Conservation (phyloP, 306 rosid genomes). For the Mimosa bimucronata region DNA sequence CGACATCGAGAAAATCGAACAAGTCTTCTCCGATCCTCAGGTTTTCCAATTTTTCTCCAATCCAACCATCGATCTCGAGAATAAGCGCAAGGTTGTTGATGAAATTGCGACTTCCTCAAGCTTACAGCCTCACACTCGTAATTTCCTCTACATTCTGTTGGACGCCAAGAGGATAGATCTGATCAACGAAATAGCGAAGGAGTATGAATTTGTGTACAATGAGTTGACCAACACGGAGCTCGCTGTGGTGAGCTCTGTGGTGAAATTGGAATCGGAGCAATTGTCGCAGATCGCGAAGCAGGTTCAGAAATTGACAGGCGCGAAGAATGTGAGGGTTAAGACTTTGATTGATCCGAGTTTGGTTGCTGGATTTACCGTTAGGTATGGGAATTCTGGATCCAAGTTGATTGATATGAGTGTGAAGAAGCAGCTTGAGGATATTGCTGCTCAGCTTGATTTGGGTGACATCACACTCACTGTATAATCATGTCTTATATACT, state of each 20-base stretch:
- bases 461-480: constrained; percentile 63
- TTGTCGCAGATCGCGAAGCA: constrained; percentile 93
- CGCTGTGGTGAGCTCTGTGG: constrained; percentile 88
- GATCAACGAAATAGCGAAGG: constrained; percentile 58
- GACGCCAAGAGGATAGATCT: constrained; percentile 65
- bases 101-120: constrained; percentile 54
- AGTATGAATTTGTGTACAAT: constrained; percentile 72
- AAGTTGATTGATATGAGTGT: constrained; percentile 93
- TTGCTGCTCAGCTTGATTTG: constrained; percentile 81
- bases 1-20: constrained; percentile 76
- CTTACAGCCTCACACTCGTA: constrained; percentile 62
- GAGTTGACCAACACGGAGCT: constrained; percentile 64
- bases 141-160: constrained; percentile 72
- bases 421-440: constrained; percentile 88
- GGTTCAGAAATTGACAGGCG: constrained; percentile 92
- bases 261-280: constrained; percentile 83
- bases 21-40: constrained; percentile 52
- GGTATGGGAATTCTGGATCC: constrained; percentile 76
- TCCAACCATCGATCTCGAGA: constrained; percentile 54
- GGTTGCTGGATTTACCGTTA: constrained; percentile 87
- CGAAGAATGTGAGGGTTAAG: constrained; percentile 82
- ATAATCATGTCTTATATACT: not conserved
- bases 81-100: constrained; percentile 50
- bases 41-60: constrained; percentile 61
- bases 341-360: constrained; percentile 67